Conservation (phyloP, 352 stramenopile species). For the Pythium grandisporangium region DNA sequence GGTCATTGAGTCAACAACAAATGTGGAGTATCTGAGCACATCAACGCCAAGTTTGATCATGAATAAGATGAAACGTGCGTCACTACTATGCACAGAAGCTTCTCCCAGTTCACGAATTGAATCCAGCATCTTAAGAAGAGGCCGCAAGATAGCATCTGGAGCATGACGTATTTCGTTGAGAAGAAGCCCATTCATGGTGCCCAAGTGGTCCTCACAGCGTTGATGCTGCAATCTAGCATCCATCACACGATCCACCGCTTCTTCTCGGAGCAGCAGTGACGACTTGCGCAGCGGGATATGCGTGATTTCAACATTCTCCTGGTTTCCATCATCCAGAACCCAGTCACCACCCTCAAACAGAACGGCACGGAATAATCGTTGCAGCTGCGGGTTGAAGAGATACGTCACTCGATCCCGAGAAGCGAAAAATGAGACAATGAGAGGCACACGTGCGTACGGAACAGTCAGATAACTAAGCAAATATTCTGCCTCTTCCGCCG, state of each 20-base stretch:
- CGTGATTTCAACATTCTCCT: conserved; percentile 65
- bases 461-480: conserved; percentile 98
- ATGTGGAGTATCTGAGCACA: conserved; percentile 71
- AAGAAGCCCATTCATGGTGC: conserved; percentile 94
- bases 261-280: conserved; percentile 70
- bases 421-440: conserved; percentile 97
- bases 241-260: conserved; percentile 64
- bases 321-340: conserved; percentile 47
- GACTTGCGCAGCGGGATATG: conserved; percentile 78
- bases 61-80: conserved; percentile 82
- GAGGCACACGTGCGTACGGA: conserved; percentile 96
- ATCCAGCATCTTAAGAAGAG: conserved; percentile 76
- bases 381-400: conserved; percentile 76
- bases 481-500: conserved; percentile 94
- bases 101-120: conserved; percentile 75
- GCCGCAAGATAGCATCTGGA: conserved; percentile 78
- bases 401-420: conserved; percentile 85
- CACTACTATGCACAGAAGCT: conserved; percentile 71
- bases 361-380: conserved; percentile 78
- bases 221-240: conserved; percentile 70
- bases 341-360: conserved; percentile 88
- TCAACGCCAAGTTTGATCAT: conserved; percentile 83
- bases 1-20: conserved; percentile 40
- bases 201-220: conserved; percentile 84
- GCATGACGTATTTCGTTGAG: conserved; percentile 98